Conservation (phyloP, 2,329 filamentous ascomycete genomes). For the Verticillium klebahnii region DNA sequence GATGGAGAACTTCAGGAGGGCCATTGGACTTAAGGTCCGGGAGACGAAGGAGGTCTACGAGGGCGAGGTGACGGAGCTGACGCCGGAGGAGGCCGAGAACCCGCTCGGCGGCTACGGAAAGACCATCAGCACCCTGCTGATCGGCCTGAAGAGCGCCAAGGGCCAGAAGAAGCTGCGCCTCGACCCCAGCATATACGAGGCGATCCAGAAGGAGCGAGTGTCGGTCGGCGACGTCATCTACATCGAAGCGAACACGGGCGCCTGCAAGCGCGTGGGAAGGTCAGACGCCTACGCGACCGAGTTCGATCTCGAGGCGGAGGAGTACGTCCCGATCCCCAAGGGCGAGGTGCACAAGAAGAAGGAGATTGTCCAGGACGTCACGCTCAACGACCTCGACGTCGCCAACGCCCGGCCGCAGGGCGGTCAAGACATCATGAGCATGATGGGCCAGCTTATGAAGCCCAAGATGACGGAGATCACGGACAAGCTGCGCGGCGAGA, state of each 20-base stretch:
- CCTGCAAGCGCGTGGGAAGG: constrained; percentile 92
- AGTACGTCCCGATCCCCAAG: constrained; percentile 98
- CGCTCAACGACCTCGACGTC: constrained; percentile 91
- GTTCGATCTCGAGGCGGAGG: constrained; percentile 96
- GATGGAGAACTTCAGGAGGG: constrained; percentile 98
- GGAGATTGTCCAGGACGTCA: constrained; percentile 98
- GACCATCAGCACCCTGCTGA: constrained; percentile 92
- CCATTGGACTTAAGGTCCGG: constrained; percentile 92
- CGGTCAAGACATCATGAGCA: constrained; percentile 99
- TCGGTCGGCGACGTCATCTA: constrained; percentile 97
- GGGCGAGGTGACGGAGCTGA: constrained; percentile 95
- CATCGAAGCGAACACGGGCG: constrained; percentile 97
- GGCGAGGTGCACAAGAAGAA: constrained; percentile 99
- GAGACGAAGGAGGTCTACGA: constrained; percentile 99
- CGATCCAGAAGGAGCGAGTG: constrained; percentile 96
- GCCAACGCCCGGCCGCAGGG: constrained; percentile 94
- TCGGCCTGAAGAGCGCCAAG: constrained; percentile 90
- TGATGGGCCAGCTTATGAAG: constrained; percentile 99
- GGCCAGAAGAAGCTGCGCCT: constrained; percentile 97
- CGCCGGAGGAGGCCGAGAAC: constrained; percentile 96
- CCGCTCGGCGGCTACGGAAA: constrained; percentile 94
- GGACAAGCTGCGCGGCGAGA: constrained; percentile 90
- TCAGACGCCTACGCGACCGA: constrained; percentile 97
- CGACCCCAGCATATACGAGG: constrained; percentile 98
- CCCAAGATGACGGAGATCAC: constrained; percentile 99